These are phyloP conservation scores for Hawksworthiomyces lignivorus DNA, from an alignment of 2,329 filamentous ascomycete genomes.

Conservation along the genomic window DNA sequence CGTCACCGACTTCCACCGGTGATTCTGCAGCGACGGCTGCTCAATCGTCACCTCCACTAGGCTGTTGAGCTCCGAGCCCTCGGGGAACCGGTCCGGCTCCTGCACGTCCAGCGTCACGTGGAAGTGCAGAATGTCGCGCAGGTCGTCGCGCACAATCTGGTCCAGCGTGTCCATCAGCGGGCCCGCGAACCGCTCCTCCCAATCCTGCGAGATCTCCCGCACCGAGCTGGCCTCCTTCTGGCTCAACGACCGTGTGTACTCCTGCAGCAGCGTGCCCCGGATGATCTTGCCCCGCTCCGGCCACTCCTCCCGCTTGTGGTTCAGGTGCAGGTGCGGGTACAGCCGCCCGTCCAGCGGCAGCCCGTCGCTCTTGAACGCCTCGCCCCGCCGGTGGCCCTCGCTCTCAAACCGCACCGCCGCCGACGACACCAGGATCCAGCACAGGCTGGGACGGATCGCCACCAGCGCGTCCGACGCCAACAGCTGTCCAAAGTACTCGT, in stretches of 20 bases:
- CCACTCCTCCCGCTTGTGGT: conserved; percentile 43
- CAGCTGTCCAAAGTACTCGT: conserved; percentile 53
- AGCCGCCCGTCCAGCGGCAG: conserved; percentile 34
- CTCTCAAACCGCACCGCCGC: conserved; percentile 43
- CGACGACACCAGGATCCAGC: conserved; percentile 52
- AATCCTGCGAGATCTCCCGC: conserved; percentile 45
- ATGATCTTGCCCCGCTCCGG: conserved; percentile 37
- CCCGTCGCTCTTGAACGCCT: conserved; percentile 33
- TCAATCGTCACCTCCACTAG: conserved; percentile 53
- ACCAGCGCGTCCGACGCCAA: conserved; percentile 46
- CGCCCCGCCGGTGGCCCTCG: conserved; percentile 26
- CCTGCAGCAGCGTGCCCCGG: conserved; percentile 44
- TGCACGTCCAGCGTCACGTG: conserved; percentile 53
- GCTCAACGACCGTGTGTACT: conserved; percentile 48
- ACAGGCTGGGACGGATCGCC: conserved; percentile 48
- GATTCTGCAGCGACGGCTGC: conserved; percentile 43
- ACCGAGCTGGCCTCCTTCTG: conserved; percentile 50
- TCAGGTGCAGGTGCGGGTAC: conserved; percentile 51
- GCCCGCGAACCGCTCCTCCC: conserved; percentile 49
- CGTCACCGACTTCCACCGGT: conserved; percentile 54
- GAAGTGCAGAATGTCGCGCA: conserved; percentile 53
- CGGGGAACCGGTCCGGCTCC: conserved; percentile 48
- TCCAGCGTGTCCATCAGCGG: conserved; percentile 46
- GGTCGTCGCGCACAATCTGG: conserved; percentile 38
- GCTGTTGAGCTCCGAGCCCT: conserved; percentile 51